These are phyloP conservation scores for Ambrosia artemisiifolia DNA, from an alignment of 129 eudicot genomes.

Conservation along the genomic window DNA sequence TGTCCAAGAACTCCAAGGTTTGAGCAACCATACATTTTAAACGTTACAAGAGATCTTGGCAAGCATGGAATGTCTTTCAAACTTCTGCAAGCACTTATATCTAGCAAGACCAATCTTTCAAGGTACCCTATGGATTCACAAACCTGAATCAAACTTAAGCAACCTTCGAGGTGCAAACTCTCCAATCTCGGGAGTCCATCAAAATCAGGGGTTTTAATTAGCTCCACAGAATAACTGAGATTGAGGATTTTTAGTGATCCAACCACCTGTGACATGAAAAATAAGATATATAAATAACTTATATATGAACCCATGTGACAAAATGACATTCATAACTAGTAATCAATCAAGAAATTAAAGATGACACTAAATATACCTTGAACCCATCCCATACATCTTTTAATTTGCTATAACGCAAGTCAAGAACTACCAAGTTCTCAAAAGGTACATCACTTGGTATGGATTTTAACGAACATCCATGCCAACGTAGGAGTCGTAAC, in stretches of 20 bases:
- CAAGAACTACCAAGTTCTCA: slow-evolving; percentile 18
- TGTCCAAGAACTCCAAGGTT: slow-evolving; percentile 7
- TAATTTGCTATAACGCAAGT: slow-evolving; percentile 18
- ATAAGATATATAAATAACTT: neutral
- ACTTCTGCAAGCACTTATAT: slow-evolving; percentile 1
- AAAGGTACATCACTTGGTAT: slow-evolving; percentile 8
- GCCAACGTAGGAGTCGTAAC: slow-evolving; percentile 7
- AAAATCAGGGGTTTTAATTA: slow-evolving; percentile 16
- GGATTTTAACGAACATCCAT: slow-evolving; percentile 7
- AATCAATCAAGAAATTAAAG: neutral
- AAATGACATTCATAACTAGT: neutral
- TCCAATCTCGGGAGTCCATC: slow-evolving; percentile 10
- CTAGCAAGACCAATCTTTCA: neutral
- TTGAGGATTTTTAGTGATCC: slow-evolving; percentile 9
- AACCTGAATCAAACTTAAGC: slow-evolving; percentile 8
- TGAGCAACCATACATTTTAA: slow-evolving; percentile 11
- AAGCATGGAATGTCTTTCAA: slow-evolving; percentile 1
- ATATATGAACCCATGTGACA: neutral
- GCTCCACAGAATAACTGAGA: slow-evolving; percentile 16
- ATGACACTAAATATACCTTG: slow-evolving; percentile 5
- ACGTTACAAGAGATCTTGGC: slow-evolving; percentile 11
- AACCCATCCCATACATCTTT: slow-evolving; percentile 8
- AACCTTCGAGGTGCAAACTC: slow-evolving; percentile 12
- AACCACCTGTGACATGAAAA: slow-evolving; percentile 13
- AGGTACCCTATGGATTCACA: slow-evolving; percentile 7